Percentiles rank a stretch among this genome's conserved stretches.
Conservation (phyloP, 139 green algal genomes). For the Yamagishiella unicocca region DNA sequence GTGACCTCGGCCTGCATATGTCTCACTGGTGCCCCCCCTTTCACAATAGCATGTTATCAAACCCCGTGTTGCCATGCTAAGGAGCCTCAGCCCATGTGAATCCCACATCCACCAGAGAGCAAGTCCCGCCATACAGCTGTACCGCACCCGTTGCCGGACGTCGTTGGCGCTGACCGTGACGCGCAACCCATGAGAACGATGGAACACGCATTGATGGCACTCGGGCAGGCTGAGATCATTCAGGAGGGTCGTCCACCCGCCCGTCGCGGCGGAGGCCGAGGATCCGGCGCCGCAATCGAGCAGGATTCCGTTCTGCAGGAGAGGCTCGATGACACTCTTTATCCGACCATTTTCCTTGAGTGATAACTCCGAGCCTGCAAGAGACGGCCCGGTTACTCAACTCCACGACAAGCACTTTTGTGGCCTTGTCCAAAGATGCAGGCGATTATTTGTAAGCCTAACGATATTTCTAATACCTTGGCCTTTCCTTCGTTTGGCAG, state of each 20-base stretch:
- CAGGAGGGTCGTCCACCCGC: background rate
- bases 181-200: background rate
- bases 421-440: background rate
- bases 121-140: background rate
- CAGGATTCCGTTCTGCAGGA: background rate
- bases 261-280: background rate
- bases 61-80: background rate
- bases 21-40: background rate
- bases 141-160: slow-evolving; percentile 4
- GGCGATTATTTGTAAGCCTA: background rate
- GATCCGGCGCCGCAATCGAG: background rate
- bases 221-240: background rate
- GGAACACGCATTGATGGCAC: background rate
- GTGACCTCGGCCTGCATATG: background rate
- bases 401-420: background rate
- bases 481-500: background rate
- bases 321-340: background rate
- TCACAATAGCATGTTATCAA: background rate
- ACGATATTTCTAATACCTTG: background rate
- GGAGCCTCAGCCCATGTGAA: background rate
- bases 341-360: background rate
- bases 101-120: background rate
- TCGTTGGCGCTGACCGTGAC: background rate
- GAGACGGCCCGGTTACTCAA: background rate
- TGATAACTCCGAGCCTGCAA: background rate